Evolutionary conservation across 1,139 yeast genomes (phyloP), one percentile per base, ranked within the genome.

Genomic region (Lodderomyces oxycetoniae): DNA sequence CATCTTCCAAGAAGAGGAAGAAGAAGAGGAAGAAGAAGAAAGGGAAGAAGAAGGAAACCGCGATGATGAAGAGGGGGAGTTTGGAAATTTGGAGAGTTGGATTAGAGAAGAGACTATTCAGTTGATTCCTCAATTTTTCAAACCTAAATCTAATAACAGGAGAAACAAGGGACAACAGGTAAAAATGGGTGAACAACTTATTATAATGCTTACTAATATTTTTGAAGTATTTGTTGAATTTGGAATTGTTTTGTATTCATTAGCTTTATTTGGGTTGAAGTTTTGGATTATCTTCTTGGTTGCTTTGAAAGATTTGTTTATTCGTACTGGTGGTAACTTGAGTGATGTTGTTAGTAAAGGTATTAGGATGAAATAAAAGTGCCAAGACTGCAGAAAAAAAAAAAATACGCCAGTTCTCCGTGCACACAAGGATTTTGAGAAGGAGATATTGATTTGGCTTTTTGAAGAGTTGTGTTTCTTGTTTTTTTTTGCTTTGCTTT

Each of bases 291-390:
- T 30, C n/a, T 30, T 30, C 9, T 4, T 23, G 14, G 19, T 30
- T 19, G 11, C 32, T 11, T 23, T 30, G 26, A 13, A 15, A 9
- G 24, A 30, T 9, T 30, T 30, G 32, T 20, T 21, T 20, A 15
- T 30, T 7, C 32, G 23, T 10, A 24, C 26, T 24, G n/a, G 26
- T 24, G 26, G n/a, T 24, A 14, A 24, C 12, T 24, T 24, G 6
- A 20, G n/a, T 20, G 10, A 20, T 9, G 23, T 20, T 20, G 23
- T 20, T 8, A 20, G n/a, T 9, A 20, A n/a, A n/a, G n/a, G 23
- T 20, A 20, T 20, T 20, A 20, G 23, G n/a, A n/a, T 25, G 27
- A 25, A 25, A 11, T 9, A 9, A 12, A 25, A n/a, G n/a, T 25
- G 27, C 12, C 12, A 26, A 13, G n/a, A 5, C n/a, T 15, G 14